Evolutionary conservation across 2,329 filamentous ascomycete species (phyloP).

Genomic region (Fusarium sp.): DNA sequence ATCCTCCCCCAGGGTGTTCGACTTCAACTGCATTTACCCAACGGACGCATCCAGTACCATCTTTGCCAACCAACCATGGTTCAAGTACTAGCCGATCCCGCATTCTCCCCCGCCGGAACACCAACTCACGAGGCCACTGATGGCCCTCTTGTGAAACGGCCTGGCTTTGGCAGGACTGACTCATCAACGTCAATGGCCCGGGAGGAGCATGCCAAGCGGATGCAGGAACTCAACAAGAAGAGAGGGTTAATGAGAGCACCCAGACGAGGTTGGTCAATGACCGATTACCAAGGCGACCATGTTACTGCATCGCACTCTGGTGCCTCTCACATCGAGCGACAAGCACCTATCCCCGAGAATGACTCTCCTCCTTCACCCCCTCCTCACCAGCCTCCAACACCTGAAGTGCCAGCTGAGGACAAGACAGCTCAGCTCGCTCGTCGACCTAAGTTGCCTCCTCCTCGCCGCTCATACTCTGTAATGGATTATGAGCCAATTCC

Average conservation of each 20-base stretch:
- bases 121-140: slow-evolving; percentile 40
- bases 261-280: slow-evolving; percentile 59
- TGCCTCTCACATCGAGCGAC: slow-evolving; percentile 41
- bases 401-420: slow-evolving; percentile 25
- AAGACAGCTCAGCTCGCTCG: slow-evolving; percentile 42
- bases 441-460: slow-evolving; percentile 56
- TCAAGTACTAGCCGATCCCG: slow-evolving; percentile 46
- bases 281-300: slow-evolving; percentile 55
- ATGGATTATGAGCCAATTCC: slow-evolving; percentile 65
- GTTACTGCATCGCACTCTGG: slow-evolving; percentile 36
- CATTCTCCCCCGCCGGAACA: slow-evolving; percentile 43
- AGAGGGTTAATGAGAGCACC: slow-evolving; percentile 53
- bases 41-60: neutral
- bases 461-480: slow-evolving; percentile 69
- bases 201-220: slow-evolving; percentile 56
- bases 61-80: slow-evolving; percentile 44
- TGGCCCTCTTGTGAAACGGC: slow-evolving; percentile 35
- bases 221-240: slow-evolving; percentile 53
- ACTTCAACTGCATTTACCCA: slow-evolving; percentile 1
- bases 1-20: neutral
- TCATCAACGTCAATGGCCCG: slow-evolving; percentile 47
- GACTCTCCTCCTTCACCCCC: slow-evolving; percentile 28
- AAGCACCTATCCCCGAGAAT: slow-evolving; percentile 52
- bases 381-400: slow-evolving; percentile 24
- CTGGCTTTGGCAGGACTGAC: slow-evolving; percentile 39